Percentiles rank a stretch among this genome's conserved stretches.
Conservation (phyloP, 179 eudicot genomes). For the Drosera spatulata region DNA sequence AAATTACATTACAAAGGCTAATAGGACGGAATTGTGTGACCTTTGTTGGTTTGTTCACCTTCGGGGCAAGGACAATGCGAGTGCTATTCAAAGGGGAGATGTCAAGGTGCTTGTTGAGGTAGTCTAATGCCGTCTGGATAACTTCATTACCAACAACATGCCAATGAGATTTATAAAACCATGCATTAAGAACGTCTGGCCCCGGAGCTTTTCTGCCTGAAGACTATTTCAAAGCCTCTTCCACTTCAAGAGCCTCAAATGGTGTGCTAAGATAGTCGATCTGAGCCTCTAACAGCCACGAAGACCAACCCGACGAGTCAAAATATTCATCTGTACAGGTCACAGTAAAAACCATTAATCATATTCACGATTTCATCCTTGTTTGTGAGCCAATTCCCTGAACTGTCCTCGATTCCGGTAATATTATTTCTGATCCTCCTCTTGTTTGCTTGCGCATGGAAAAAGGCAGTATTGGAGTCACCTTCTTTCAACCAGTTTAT, state of each 20-base stretch:
- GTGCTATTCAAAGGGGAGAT: neutral
- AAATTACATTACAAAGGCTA: no score
- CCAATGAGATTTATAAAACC: no score
- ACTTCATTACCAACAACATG: neutral
- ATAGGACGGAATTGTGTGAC: neutral
- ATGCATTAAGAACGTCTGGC: neutral
- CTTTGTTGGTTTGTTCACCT: neutral
- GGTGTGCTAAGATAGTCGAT: neutral
- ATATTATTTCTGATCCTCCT: neutral
- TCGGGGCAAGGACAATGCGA: neutral
- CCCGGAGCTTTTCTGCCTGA: neutral
- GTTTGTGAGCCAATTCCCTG: neutral
- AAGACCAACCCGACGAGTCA: neutral
- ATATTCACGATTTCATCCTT: neutral
- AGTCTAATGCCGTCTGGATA: neutral
- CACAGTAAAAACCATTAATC: neutral
- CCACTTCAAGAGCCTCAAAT: neutral
- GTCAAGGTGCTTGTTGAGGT: neutral
- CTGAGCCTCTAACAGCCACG: neutral
- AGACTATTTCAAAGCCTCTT: neutral
- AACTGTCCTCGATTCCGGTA: neutral
- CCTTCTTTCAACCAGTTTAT: neutral
- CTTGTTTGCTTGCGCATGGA: neutral
- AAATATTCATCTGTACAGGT: neutral
- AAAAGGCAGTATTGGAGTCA: neutral